Conservation (phyloP, 306 rosid genomes). For the Cucurbita pepo region DNA sequence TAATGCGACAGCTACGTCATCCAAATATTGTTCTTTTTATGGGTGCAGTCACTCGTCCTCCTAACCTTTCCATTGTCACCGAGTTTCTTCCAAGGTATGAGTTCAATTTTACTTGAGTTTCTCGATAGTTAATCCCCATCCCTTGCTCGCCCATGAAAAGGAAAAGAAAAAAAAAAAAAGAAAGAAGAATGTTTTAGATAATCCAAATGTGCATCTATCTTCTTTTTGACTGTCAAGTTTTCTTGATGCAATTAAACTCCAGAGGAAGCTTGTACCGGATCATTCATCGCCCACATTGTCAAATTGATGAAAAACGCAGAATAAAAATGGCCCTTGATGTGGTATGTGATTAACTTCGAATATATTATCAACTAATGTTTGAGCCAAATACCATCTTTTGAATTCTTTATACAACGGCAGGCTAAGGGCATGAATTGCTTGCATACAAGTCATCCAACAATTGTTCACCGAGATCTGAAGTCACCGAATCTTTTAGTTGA, state of each 20-base stretch:
- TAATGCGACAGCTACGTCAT: constrained; percentile 96
- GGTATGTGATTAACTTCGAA: constrained; percentile 29
- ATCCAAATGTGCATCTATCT: not conserved
- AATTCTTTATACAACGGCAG: constrained; percentile 27
- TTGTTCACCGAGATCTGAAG: constrained; percentile 95
- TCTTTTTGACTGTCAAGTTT: not conserved
- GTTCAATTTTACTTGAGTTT: constrained; percentile 1
- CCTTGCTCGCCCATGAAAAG: not conserved
- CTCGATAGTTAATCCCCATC: not conserved
- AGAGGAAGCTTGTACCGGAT: constrained; percentile 89
- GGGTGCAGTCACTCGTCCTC: constrained; percentile 99
- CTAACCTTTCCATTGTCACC: constrained; percentile 83
- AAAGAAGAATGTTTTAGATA: not conserved
- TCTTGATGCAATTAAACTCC: constrained; percentile 11
- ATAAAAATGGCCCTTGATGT: constrained; percentile 98
- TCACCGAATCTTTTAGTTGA: constrained; percentile 98
- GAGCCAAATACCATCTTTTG: constrained; percentile 9
- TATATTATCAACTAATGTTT: constrained; percentile 1
- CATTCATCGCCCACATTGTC: constrained; percentile 84
- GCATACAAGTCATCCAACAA: constrained; percentile 78
- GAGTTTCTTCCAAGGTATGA: constrained; percentile 92
- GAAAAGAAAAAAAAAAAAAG: too few relatives aligned
- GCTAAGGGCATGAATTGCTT: constrained; percentile 99
- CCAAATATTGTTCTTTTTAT: constrained; percentile 93
- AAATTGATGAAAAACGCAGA: constrained; percentile 77